Conservation (phyloP, 331 rosid genomes). For the Pyracantha coccinea region DNA sequence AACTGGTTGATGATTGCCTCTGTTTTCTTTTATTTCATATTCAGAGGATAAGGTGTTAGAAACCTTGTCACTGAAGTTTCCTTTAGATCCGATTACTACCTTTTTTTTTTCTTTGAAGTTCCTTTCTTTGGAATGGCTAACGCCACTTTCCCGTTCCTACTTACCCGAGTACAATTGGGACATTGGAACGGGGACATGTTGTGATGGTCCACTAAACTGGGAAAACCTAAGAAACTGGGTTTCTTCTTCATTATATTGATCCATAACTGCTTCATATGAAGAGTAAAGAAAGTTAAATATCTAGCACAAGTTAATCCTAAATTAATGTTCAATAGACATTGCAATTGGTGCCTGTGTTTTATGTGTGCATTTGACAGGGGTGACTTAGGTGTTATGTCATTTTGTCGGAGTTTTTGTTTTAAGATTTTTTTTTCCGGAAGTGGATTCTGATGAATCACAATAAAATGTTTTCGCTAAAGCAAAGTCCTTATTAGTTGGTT, state of each 20-base stretch:
- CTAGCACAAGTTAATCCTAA: neutral
- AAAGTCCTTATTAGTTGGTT: neutral
- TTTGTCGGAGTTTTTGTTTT: neutral
- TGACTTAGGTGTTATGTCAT: neutral
- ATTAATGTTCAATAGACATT: neutral
- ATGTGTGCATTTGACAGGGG: neutral
- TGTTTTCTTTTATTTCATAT: neutral
- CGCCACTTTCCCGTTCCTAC: too few species aligned
- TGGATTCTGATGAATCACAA: neutral
- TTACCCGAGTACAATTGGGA: too few species aligned
- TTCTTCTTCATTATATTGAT: neutral
- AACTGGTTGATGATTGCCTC: neutral
- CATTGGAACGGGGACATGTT: too few species aligned
- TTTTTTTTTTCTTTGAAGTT: too few species aligned
- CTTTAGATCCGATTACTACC: neutral
- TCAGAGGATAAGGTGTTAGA: neutral
- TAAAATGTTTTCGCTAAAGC: neutral
- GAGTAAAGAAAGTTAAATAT: neutral
- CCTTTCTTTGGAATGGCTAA: too few species aligned
- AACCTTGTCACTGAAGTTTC: neutral
- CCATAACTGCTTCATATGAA: neutral
- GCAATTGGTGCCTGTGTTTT: neutral
- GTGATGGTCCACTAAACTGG: neutral
- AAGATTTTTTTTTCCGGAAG: neutral
- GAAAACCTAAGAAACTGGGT: neutral